Evolutionary conservation across 805 yeast genomes (phyloP), one percentile per base, ranked within the genome.

Genomic region (Cyberlindnera mrakii): DNA sequence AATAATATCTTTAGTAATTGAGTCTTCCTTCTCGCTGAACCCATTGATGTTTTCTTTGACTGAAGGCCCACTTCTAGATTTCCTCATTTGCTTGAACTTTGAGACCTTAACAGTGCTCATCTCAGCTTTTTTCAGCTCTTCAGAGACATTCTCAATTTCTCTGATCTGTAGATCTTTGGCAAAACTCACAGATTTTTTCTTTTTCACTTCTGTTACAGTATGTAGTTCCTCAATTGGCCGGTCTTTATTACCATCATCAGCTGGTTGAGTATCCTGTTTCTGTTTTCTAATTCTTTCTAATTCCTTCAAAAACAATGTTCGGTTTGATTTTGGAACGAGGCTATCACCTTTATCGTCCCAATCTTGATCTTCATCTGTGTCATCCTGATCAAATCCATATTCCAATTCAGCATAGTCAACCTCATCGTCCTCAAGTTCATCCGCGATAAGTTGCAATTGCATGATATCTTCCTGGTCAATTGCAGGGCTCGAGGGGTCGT

Each of bases 71-170:
- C 27, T 23, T 23, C 27, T 23, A 23, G 27, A 23, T 23, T 41
- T 35, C 45, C 41, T 38, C 35, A 30, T 20, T 33, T 44, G 47
- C 44, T 53, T 54, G 42, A 57, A 57, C 33, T 42, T 55, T 0
- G 60, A 57, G 1, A 55, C 41, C 25, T 43, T 53, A 3, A 23
- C 15, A 4, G 30, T 49, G 5, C 33, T 33, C 5, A 10, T 30
- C 36, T 58, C 53, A 14, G 56, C 58, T 14, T 62, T 52, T 48
- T 59, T 70, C 47, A 77, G 53, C 31, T 69, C 69, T 27, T 69
- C 70, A 54, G 81, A 77, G 3, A 78, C 66, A 49, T 78, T 75
- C 39, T 77, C 83, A 38, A 82, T 69, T 44, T 78, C 79, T 47
- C 79, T 80, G 10, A 83, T 72, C 36, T 79, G 75, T 29, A 79